Conservation (phyloP, 2,329 filamentous ascomycete species). For the Neodidymelliopsis sp. region DNA sequence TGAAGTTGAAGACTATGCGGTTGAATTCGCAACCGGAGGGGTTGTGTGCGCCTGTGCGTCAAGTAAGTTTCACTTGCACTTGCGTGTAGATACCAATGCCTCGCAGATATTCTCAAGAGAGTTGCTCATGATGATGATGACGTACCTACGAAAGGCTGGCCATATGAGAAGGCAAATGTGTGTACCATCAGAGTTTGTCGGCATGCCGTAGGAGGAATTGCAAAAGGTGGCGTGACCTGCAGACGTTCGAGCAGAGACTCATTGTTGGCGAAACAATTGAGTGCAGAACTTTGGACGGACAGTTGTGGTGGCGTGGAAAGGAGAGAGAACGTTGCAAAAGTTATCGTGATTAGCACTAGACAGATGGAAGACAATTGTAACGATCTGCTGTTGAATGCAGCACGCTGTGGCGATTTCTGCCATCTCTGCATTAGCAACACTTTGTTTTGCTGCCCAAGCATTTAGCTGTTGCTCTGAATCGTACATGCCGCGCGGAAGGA, state of each 20-base stretch:
- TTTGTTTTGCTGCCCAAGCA: conserved; percentile 25
- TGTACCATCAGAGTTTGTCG: conserved; percentile 71
- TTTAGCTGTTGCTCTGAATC: conserved; percentile 24
- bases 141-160: conserved; percentile 73
- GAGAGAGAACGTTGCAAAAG: conserved; percentile 33
- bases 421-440: conserved; percentile 15
- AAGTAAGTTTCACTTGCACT: conserved; percentile 5
- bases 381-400: conserved; percentile 21
- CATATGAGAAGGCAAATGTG: conserved; percentile 76
- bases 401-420: conserved; percentile 20
- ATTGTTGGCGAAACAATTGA: conserved; percentile 34
- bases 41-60: conserved; percentile 63
- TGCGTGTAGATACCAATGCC: neutral
- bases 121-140: conserved; percentile 1
- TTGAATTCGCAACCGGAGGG: conserved; percentile 77
- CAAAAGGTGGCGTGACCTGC: conserved; percentile 72
- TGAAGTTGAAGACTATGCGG: conserved; percentile 77
- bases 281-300: conserved; percentile 18
- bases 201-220: conserved; percentile 58
- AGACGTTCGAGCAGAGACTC: conserved; percentile 65
- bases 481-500: conserved; percentile 25
- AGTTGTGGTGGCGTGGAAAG: conserved; percentile 28
- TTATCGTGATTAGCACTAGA: conserved; percentile 47
- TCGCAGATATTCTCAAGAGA: neutral
- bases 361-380: conserved; percentile 33